Evolutionary conservation across 2,329 filamentous ascomycete genomes (phyloP), one percentile per base, ranked within the genome.

Genomic region (Zymoseptoria pseudotritici): DNA sequence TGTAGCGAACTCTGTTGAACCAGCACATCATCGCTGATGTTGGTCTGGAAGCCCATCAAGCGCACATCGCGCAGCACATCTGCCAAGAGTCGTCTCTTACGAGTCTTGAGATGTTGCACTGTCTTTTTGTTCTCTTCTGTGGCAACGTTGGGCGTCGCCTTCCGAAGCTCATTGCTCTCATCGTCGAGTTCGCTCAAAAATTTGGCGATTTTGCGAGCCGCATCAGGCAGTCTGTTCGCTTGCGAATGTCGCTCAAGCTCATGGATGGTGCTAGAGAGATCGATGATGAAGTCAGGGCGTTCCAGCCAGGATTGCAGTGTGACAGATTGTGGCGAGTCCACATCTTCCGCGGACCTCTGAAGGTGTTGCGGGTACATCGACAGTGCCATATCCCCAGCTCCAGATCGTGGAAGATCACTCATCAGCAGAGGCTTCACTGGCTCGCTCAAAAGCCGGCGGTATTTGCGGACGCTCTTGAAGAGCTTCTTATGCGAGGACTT

Each of bases 381-480:
- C 11, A 19, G 52, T 29, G 13, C 22, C 10, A 53, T 26, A 9
- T 53, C 22, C 17, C 52, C 52, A 13, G 52, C 13, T 4, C 11
- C 52, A 53, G 29, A 13, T 51, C 31, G 42, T 20, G 65, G 60
- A 46, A 73, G 58, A 24, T 67, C 69, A 29, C 60, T 60, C 3
- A 64, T 67, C 31, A 77, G 66, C 24, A 95, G 79, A 0, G 78
- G 74, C 58, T 86, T 86, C 69, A 93, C 86, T 4, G 92, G 85
- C 71, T 92, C 88, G 20, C 86, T 86, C 19, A 99, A 81, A 10
- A 95, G 76, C 19, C 82, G 82, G 50, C 94, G 86, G 76, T 96
- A 99, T 76, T 97, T 97, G 58, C 90, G 84, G 52, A 99, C 89
- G 42, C 96, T 80, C 67, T 90, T 90, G 77, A 96, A 96, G 1